phyloP scores from a whole-genome alignment of 352 stramenopile genomes.

The Pythium phragmiticola region DNA sequence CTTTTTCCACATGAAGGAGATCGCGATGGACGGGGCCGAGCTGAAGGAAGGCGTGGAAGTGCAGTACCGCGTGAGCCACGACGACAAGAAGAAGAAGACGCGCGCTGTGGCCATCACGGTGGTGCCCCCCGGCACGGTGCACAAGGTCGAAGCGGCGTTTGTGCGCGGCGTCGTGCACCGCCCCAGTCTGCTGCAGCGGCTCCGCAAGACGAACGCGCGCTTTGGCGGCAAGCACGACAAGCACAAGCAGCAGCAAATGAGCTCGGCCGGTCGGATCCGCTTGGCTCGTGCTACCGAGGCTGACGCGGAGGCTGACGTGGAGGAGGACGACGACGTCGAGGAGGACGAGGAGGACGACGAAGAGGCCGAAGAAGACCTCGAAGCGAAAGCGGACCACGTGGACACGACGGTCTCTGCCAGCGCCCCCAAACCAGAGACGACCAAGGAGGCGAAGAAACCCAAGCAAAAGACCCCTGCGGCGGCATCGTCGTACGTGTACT shows the following conservation, averaged over 20 bases:
- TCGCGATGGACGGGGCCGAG: conserved; percentile 50
- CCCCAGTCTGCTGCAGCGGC: conserved; percentile 55
- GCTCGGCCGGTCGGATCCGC: conserved; percentile 59
- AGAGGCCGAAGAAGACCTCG: conserved; percentile 7
- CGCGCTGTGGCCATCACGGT: conserved; percentile 48
- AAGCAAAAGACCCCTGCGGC: conserved; percentile 8
- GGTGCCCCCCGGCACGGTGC: conserved; percentile 59
- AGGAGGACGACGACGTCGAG: conserved; percentile 28
- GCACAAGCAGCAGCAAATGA: conserved; percentile 37
- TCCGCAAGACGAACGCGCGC: conserved; percentile 34
- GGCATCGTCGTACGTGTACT: conserved; percentile 47
- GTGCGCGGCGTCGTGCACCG: conserved; percentile 57
- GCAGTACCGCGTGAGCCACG: conserved; percentile 47
- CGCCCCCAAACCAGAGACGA: conserved; percentile 14
- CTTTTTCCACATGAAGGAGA: conserved; percentile 82
- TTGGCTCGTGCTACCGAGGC: conserved; percentile 9
- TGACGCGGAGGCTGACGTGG: not conserved
- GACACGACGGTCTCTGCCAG: not conserved
- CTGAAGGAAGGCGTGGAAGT: conserved; percentile 77
- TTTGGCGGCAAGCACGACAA: conserved; percentile 36
- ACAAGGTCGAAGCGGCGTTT: conserved; percentile 35
- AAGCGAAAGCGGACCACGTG: conserved; percentile 11
- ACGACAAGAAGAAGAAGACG: conserved; percentile 79
- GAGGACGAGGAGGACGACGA: conserved; percentile 19
- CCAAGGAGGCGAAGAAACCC: conserved; percentile 23